Evolutionary conservation across 495 filamentous ascomycete genomes (phyloP), one percentile per base, ranked within the genome.

Genomic region (Trichocladium uniseriatum): DNA sequence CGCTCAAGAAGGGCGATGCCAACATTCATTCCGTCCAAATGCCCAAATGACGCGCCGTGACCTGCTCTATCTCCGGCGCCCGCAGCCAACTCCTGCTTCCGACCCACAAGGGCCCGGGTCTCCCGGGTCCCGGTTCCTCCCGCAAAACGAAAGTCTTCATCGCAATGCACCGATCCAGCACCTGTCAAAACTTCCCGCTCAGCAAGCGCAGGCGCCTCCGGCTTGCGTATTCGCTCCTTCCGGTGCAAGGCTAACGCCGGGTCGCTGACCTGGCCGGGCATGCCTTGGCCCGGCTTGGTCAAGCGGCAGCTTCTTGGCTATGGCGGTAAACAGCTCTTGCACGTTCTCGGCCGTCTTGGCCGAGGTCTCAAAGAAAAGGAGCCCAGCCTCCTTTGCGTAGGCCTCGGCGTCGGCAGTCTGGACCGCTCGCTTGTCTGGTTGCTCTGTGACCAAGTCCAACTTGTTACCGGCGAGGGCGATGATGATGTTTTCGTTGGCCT

Each of bases 401-500:
- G 89, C 88, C 64, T 96, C 89, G 54, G 92, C 92, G 61, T 97
- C 94, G 29, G 83, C 81, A 8, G 87, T 84, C 29, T 79, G 62
- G 47, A 98, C 89, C 3, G 89, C 94, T 57, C 92, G 83, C 79
- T 96, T 96, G 64, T 92, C 87, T 20, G 91, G 90, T 53, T 83
- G 81, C 57, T 89, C 87, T 43, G 79, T 83, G 41, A 94, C 92
- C 52, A 98, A 73, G 78, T 98, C 92, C 53, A 94, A 70, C 73
- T 98, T 98, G 77, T 98, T 98, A 38, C 92, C 92, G 24, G 94
- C 92, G 20, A 98, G 79, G 24, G 92, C 92, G 66, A 98, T 98
- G 60, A 98, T 88, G 67, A 98, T 97, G 68, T 97, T 97, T 70
- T 97, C 92, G 71, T 97, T 97, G 35, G 94, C 94, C 74, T 98